Conservation (phyloP, 75 land plant genomes). For the Picea sitchensis region DNA sequence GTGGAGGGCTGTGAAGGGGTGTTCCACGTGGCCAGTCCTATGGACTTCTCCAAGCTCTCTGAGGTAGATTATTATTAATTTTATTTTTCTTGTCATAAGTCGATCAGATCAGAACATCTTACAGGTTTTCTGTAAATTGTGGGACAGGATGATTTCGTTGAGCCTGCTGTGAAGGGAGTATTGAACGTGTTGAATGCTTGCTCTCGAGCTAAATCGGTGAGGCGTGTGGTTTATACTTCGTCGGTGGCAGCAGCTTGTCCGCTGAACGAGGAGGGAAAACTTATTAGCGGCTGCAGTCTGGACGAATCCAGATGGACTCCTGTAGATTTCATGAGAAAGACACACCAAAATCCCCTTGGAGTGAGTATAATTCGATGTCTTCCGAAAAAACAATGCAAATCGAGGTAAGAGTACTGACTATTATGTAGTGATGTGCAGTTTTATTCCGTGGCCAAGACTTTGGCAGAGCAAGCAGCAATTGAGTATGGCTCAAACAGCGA, state of each 20-base stretch:
- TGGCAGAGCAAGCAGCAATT: conserved; percentile 28
- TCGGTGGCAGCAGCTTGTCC: conserved; percentile 23
- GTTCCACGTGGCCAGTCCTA: conserved; percentile 68
- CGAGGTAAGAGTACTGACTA: not conserved
- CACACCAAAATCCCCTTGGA: not conserved
- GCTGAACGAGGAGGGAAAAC: conserved; percentile 15
- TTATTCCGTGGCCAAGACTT: conserved; percentile 26
- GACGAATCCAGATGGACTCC: conserved; percentile 34
- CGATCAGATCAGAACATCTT: too few relatives aligned
- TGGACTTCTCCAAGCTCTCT: not conserved
- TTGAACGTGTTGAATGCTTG: conserved; percentile 36
- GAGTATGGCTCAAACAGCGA: conserved; percentile 19
- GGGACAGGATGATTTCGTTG: conserved; percentile 24
- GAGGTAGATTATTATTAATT: not conserved
- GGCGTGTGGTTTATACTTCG: conserved; percentile 28
- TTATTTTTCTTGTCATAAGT: too few relatives aligned
- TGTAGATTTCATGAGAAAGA: conserved; percentile 17
- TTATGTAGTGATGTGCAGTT: not conserved
- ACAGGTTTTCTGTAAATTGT: too few relatives aligned
- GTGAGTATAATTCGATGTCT: not conserved
- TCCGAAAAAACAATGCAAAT: conserved; percentile 3
- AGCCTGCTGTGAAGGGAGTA: conserved; percentile 37
- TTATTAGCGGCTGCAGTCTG: conserved; percentile 8
- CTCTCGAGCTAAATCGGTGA: conserved; percentile 4
- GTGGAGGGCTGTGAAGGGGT: conserved; percentile 11